Evolutionary conservation across 805 yeast genomes (phyloP).

Genomic region (Komagataella kurtzmanii): DNA sequence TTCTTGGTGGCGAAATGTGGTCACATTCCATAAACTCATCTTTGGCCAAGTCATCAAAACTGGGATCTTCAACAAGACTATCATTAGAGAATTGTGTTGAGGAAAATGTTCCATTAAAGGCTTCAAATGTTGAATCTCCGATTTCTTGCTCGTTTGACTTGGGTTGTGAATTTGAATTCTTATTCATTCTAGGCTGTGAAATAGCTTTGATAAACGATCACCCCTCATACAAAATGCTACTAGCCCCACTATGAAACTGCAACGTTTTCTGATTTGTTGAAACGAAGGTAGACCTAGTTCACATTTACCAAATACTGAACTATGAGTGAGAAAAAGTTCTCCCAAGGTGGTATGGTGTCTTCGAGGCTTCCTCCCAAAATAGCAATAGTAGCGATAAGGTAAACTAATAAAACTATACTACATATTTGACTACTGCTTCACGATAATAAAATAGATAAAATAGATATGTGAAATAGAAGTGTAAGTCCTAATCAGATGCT

Average conservation of each 20-base stretch:
- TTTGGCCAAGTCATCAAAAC: not conserved
- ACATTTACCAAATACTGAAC: too few species aligned
- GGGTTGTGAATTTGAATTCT: not conserved
- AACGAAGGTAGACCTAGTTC: not conserved
- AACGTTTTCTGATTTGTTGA: not conserved
- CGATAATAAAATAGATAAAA: not conserved
- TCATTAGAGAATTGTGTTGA: not conserved
- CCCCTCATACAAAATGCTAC: not conserved
- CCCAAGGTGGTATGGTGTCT: too few species aligned
- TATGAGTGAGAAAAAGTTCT: too few species aligned
- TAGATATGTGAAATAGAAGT: not conserved
- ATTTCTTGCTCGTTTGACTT: not conserved
- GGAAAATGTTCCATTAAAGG: not conserved
- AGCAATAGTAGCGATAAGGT: slow-evolving; percentile 1
- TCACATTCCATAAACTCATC: not conserved
- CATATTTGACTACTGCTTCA: not conserved
- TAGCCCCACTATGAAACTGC: not conserved
- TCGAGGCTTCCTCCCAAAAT: too few species aligned
- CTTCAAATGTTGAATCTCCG: not conserved
- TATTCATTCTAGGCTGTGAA: not conserved
- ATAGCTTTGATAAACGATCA: not conserved
- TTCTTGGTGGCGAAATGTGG: slow-evolving; percentile 1
- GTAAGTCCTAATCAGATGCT: not conserved
- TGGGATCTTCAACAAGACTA: not conserved
- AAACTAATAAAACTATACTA: slow-evolving; percentile 2